These are phyloP conservation scores for Phytophthora fragariae DNA, from an alignment of 352 stramenopile genomes.

Conservation along the genomic window DNA sequence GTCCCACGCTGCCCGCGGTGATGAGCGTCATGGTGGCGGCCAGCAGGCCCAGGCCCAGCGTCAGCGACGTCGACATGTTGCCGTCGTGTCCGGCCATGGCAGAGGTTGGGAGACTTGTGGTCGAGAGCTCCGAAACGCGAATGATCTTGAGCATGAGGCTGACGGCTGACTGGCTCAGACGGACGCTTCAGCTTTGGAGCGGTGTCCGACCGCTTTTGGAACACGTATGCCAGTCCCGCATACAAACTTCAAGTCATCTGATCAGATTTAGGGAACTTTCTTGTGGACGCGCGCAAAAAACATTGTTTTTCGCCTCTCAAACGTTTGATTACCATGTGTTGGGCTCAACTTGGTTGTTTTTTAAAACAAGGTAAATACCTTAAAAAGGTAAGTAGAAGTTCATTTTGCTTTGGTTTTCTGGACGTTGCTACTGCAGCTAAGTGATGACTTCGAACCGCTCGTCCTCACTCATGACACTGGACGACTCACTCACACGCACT, in stretches of 20 bases:
- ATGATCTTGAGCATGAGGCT: slow-evolving; percentile 6
- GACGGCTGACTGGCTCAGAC: slow-evolving; percentile 18
- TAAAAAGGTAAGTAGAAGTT: background rate
- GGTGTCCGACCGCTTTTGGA: background rate
- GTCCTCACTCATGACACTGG: slow-evolving; percentile 50
- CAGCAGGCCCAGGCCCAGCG: slow-evolving; percentile 70
- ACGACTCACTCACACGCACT: slow-evolving; percentile 73
- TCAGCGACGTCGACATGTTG: slow-evolving; percentile 59
- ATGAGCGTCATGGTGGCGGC: slow-evolving; percentile 78
- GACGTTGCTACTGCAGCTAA: slow-evolving; percentile 15
- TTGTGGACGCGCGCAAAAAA: slow-evolving; percentile 17
- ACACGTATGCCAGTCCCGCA: background rate
- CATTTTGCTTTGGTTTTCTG: slow-evolving; percentile 1
- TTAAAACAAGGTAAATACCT: too few species aligned
- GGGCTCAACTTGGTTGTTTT: too few species aligned
- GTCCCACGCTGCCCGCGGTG: slow-evolving; percentile 72
- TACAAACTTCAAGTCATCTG: slow-evolving; percentile 39
- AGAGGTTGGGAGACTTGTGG: background rate
- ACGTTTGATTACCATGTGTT: slow-evolving; percentile 18
- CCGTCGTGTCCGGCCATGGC: slow-evolving; percentile 39
- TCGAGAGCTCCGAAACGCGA: slow-evolving; percentile 21
- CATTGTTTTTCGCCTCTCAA: slow-evolving; percentile 27
- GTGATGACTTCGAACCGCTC: slow-evolving; percentile 75
- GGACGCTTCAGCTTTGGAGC: background rate
- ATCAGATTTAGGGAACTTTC: background rate